Conservation (phyloP, 2,329 filamentous ascomycete species). For the Myriosclerotinia scirpicola region DNA sequence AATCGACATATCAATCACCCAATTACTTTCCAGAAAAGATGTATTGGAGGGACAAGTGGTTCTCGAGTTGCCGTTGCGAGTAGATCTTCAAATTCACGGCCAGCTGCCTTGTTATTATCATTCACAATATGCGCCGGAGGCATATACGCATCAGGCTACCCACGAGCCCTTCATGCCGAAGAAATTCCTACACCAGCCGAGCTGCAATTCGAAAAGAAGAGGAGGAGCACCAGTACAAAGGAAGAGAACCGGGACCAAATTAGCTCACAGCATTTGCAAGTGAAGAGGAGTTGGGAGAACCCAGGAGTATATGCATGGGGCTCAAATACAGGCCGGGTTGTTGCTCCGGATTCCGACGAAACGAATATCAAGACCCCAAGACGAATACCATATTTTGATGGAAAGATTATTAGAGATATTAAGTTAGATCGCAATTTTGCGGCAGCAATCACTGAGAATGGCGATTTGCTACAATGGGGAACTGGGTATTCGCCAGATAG, state of each 20-base stretch:
- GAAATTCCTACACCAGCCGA: slow-evolving; percentile 46
- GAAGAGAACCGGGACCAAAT: slow-evolving; percentile 75
- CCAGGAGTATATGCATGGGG: slow-evolving; percentile 96
- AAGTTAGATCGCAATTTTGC: slow-evolving; percentile 82
- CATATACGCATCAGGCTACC: slow-evolving; percentile 35
- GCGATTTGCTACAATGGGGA: slow-evolving; percentile 92
- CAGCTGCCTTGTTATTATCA: slow-evolving; percentile 31
- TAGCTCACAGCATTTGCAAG: slow-evolving; percentile 83
- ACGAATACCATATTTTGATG: slow-evolving; percentile 79
- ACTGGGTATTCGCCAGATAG: slow-evolving; percentile 66
- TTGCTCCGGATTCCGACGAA: slow-evolving; percentile 79
- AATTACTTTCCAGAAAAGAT: slow-evolving; percentile 29
- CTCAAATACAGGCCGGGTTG: slow-evolving; percentile 80
- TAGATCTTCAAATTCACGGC: slow-evolving; percentile 23
- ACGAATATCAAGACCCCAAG: slow-evolving; percentile 75
- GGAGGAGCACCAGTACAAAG: slow-evolving; percentile 56
- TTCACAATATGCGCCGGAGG: slow-evolving; percentile 32
- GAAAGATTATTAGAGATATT: slow-evolving; percentile 78
- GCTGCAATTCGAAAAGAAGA: slow-evolving; percentile 67
- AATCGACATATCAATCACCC: slow-evolving; percentile 24
- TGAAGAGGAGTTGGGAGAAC: slow-evolving; percentile 76
- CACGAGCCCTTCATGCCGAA: slow-evolving; percentile 36
- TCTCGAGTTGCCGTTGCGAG: slow-evolving; percentile 28
- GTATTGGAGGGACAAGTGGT: slow-evolving; percentile 27
- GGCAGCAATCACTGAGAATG: slow-evolving; percentile 82